Conservation (phyloP, 441 rosid genomes). For the Lepidium campestre region DNA sequence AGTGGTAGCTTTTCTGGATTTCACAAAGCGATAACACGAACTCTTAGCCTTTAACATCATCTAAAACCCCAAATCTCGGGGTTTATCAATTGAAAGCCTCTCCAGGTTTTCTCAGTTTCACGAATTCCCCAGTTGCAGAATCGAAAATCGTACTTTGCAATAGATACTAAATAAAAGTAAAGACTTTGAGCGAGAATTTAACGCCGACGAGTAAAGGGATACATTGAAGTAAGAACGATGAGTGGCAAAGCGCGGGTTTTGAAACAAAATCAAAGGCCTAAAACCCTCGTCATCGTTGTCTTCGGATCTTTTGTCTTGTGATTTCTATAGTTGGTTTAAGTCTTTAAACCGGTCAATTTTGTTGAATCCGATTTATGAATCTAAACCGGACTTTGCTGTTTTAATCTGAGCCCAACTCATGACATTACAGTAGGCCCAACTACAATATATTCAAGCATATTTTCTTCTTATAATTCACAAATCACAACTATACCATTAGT, state of each 20-base stretch:
- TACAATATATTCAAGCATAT: not conserved
- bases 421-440: not conserved
- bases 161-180: not conserved
- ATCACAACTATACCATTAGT: too few species aligned
- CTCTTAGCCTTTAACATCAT: slow-evolving; percentile 21
- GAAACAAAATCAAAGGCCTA: slow-evolving; percentile 1
- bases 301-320: not conserved
- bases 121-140: slow-evolving; percentile 2
- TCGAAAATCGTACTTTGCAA: not conserved
- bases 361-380: not conserved
- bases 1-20: slow-evolving; percentile 32
- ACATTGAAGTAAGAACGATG: slow-evolving; percentile 1
- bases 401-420: not conserved
- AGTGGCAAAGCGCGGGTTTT: slow-evolving; percentile 19
- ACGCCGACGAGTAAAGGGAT: not conserved
- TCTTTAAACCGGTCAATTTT: not conserved
- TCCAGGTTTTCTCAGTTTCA: slow-evolving; percentile 3
- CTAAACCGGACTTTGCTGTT: not conserved
- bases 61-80: slow-evolving; percentile 3
- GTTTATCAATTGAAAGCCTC: not conserved
- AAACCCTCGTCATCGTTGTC: slow-evolving; percentile 24
- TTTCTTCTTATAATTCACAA: not conserved
- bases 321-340: slow-evolving; percentile 11
- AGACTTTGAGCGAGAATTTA: not conserved
- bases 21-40: slow-evolving; percentile 21